Evolutionary conservation across 2,329 filamentous ascomycete species (phyloP).

Genomic region (Ceratocystis destructans): DNA sequence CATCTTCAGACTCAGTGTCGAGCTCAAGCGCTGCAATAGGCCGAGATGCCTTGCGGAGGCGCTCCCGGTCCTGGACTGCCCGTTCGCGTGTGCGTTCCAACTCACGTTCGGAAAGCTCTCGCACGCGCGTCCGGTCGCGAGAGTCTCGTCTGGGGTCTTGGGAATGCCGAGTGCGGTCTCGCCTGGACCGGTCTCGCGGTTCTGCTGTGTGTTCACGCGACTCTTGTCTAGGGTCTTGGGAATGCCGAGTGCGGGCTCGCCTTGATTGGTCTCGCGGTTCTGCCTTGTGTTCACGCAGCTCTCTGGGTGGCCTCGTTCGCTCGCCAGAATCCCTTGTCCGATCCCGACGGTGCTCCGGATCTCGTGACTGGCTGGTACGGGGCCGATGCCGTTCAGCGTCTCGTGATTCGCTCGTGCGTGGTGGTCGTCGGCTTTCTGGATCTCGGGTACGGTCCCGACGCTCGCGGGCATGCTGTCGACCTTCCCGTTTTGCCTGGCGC

Average conservation of each 20-base stretch:
- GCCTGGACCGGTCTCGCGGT: not conserved
- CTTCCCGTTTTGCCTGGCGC: constrained; percentile 7
- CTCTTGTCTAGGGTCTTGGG: not conserved
- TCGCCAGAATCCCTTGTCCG: not conserved
- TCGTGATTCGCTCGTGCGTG: not conserved
- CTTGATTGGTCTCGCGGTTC: not conserved
- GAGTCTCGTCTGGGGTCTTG: not conserved
- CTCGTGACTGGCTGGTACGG: not conserved
- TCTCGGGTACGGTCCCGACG: not conserved
- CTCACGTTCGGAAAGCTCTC: constrained; percentile 18
- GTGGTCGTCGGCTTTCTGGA: not conserved
- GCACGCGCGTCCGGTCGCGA: not conserved
- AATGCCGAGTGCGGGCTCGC: not conserved
- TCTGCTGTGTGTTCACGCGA: not conserved
- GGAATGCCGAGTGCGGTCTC: constrained; percentile 4
- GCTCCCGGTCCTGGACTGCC: constrained; percentile 20
- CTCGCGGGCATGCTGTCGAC: constrained; percentile 6
- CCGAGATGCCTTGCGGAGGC: constrained; percentile 12
- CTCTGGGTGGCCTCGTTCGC: not conserved
- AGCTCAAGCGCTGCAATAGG: constrained; percentile 15
- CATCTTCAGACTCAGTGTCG: constrained; percentile 14
- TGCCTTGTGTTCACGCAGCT: not conserved
- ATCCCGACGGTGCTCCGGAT: not conserved
- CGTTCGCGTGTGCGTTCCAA: constrained; percentile 21
- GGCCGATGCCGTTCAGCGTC: not conserved